Evolutionary conservation across 768 basidiomycete genomes (phyloP), one percentile per base, ranked within the genome.

Genomic region (Pleurotus salmoneostramineus): DNA sequence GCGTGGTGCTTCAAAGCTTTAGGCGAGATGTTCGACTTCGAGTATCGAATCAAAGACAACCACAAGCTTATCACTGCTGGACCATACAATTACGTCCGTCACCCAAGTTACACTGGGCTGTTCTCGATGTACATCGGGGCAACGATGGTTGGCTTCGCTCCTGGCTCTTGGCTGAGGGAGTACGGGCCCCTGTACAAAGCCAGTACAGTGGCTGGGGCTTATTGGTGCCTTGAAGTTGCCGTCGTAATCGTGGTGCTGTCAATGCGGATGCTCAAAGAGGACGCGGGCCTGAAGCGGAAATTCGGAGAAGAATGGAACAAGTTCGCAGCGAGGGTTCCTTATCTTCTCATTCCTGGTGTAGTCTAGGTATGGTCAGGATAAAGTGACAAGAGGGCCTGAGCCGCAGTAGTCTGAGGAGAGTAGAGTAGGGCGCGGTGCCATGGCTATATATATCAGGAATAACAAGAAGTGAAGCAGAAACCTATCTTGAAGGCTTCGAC

Each of bases 301-400:
- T 77, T 77, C 66, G 73, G 73, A 3, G 59, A 64, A 15, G 66
- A 72, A 47, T 69, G 72, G 69, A 71, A 74, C 37, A 63, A 62
- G 7, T 81, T 75, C 67, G 70, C 72, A 0, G 56, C 21, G 51
- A 65, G 59, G 35, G 78, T 79, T 7, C 73, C 66, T 10, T 17
- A 45, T 15, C n/a, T 11, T 17, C 8, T 45, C 12, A 6, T 45
- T 17, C 44, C 44, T n/a, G 44, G 17, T 45, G 6, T 45, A 45
- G 6, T 45, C 10, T 10, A 40, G n/a, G 37, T 40, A 10, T 10
- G 37, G 37, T 40, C 1, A 27, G 37, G n/a, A 40, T 40, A 40
- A 8, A 40, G n/a, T 40, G 37, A n/a, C n/a, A 8, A n/a, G 37
- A 40, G 8, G n/a, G 21, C 21, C 21, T 27, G 21, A 27, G 21